Evolutionary conservation across 208 protist genomes (phyloP).

Genomic region (Acanthamoeba lenticulata): DNA sequence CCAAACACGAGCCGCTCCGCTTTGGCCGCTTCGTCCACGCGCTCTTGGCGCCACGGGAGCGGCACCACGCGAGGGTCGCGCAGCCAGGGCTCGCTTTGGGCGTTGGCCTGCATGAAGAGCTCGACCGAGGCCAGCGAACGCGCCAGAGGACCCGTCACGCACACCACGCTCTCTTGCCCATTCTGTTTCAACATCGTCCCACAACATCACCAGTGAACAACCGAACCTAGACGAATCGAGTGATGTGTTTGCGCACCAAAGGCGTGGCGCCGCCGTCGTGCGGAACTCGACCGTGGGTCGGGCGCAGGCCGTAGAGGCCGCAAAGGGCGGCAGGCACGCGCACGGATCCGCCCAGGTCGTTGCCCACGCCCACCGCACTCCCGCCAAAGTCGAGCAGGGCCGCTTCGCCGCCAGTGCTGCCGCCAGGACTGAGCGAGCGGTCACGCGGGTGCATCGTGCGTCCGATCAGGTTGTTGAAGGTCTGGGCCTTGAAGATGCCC

Average conservation of each 20-base stretch:
- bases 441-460: slow-evolving; percentile 10
- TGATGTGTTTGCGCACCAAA: not conserved
- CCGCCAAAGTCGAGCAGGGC: slow-evolving; percentile 16
- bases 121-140: slow-evolving; percentile 60
- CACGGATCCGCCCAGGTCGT: slow-evolving; percentile 62
- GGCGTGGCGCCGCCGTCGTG: not conserved
- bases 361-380: slow-evolving; percentile 49
- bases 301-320: slow-evolving; percentile 12
- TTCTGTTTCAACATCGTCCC: too few relatives aligned
- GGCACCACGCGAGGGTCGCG: slow-evolving; percentile 5
- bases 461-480: slow-evolving; percentile 16
- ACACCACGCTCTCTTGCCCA: slow-evolving; percentile 46
- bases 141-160: slow-evolving; percentile 34
- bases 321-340: slow-evolving; percentile 55
- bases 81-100: not conserved
- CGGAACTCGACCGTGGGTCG: not conserved
- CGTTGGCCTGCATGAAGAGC: slow-evolving; percentile 46
- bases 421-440: not conserved
- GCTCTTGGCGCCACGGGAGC: slow-evolving; percentile 17
- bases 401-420: slow-evolving; percentile 64
- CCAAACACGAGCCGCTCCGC: slow-evolving; percentile 46
- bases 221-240: not conserved
- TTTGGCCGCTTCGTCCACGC: not conserved
- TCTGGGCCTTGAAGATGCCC: slow-evolving; percentile 28
- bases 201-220: too few relatives aligned